Base-by-base conservation (phyloP, 139 green algal genomes). In the Coccomyxa sp. region DNA sequence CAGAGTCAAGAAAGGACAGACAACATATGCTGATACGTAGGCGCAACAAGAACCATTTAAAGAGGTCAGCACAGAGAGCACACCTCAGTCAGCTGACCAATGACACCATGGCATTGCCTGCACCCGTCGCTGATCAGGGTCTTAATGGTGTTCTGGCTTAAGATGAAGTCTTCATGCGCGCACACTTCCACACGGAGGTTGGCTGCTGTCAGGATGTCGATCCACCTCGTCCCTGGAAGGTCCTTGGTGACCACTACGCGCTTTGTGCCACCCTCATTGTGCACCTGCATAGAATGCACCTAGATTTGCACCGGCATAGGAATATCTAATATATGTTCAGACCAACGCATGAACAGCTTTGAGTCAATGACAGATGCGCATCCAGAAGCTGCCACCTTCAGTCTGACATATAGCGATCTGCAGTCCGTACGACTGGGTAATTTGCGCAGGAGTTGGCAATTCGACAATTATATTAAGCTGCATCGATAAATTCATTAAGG, bases 81-180 rank as follows among this genome's bases (percentile, higher is more conserved):
- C n/a, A 95, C 94, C 93, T 98, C 95, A 27, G 95, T 98, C 14
- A 98, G 88, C 89, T 99, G 97, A 10, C 97, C 97, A n/a, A 99
- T 96, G 30, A 99, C 96, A 28, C 96, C 97, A 77, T 99, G 93
- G 82, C 95, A 98, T 71, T 95, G 90, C 76, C 87, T 83, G 18
- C 18, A 25, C 18, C 67, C 81, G 63, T 58, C 79, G 25, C 95
- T 96, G 3, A 99, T 97, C 7, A 99, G 90, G 81, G 92, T 83
- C 83, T 93, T 93, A 87, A 99, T 95, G 28, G 92, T 96, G 27
- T 86, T 87, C 60, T 96, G 93, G 90, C 77, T 83, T 11, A 99
- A 90, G 86, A 99, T 99, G 76, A 91, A 93, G 79, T 98, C 91
- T 12, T 87, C 78, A 67, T 90, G 84, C 14, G 87, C 90, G 86